Base-by-base conservation (phyloP, 345 rosid genomes). In the Carallia brachiata region DNA sequence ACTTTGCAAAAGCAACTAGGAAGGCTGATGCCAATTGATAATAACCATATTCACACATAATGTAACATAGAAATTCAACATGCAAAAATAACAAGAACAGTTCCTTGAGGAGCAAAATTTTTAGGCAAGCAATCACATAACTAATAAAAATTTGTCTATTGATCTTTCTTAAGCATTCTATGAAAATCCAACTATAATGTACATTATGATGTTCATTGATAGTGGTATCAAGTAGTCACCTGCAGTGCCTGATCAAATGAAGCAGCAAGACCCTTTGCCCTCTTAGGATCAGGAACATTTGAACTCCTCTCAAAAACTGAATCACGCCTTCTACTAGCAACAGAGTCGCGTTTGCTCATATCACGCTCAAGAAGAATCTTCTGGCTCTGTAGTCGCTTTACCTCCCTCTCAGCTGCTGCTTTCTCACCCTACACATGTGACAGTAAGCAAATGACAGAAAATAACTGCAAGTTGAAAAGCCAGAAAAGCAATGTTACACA, bases 321-420 rank as follows among this genome's bases (percentile, higher is more conserved):
- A 71, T 93, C 96, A 36, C 84, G 81, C 76, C 88, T 84, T 83
- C 81, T 86, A 63, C 90, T 86, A 80, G 96, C 92, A 77, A 91
- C 37, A 23, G 93, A 87, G 31, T 91, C 97, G n/a, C 86, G 87
- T 78, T 87, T 91, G 79, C 70, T 88, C 72, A 91, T 90, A 69
- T 85, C 96, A 74, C 90, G 92, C 83, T 91, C 96, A 63, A 91
- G 88, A 77, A 89, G 93, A 70, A 72, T 81, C 76, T 85, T 91
- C 82, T 89, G 97, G 69, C 87, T 84, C 61, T 79, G 87, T 82
- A 94, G 69, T 30, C 85, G 76, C 72, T 87, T 91, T 61, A 83
- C 70, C 85, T 91, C 96, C 76, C 92, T 83, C 77, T 94, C 98
- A 71, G 91, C 86, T 77, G 80, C 73, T 74, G 94, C 89, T 84